These are phyloP conservation scores for Cercospora zeina DNA, from an alignment of 2,329 filamentous ascomycete genomes.

Conservation along the genomic window DNA sequence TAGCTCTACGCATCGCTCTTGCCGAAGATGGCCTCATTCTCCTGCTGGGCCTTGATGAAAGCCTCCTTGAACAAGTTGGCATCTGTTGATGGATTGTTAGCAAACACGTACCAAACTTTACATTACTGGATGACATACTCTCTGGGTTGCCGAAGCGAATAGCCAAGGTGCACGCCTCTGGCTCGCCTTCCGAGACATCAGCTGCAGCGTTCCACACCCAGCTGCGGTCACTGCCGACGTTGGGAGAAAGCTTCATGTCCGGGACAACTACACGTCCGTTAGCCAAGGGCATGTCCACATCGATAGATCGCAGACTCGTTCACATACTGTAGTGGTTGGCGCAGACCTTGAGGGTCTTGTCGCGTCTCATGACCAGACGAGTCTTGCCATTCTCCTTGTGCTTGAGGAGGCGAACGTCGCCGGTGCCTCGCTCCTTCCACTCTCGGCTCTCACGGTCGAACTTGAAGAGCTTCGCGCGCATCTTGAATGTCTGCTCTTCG, in stretches of 20 bases:
- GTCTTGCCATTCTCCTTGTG: conserved; percentile 99
- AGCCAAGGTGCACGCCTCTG: conserved; percentile 91
- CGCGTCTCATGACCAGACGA: conserved; percentile 93
- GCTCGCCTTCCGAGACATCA: conserved; percentile 96
- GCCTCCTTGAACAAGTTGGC: conserved; percentile 97
- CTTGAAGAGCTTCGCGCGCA: conserved; percentile 99
- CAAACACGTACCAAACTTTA: neutral
- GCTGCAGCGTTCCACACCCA: conserved; percentile 99
- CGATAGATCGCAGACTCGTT: neutral
- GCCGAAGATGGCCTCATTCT: conserved; percentile 84
- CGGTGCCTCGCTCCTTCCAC: conserved; percentile 99
- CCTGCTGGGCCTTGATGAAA: conserved; percentile 94
- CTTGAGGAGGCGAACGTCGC: conserved; percentile 93
- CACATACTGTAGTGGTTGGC: conserved; percentile 97
- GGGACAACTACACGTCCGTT: conserved; percentile 68
- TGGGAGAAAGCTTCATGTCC: conserved; percentile 98
- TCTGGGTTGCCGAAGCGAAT: conserved; percentile 98
- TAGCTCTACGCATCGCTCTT: conserved; percentile 31
- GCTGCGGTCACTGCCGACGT: conserved; percentile 95
- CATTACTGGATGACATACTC: conserved; percentile 60
- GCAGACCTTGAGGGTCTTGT: conserved; percentile 99
- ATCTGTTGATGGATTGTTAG: conserved; percentile 56
- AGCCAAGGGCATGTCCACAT: conserved; percentile 9
- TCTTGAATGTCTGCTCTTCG: conserved; percentile 98
- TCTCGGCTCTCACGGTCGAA: conserved; percentile 89